Percentiles rank a stretch among this genome's conserved stretches.
Conservation (phyloP, 805 yeast genomes). For the Kodamaea leandrae region DNA sequence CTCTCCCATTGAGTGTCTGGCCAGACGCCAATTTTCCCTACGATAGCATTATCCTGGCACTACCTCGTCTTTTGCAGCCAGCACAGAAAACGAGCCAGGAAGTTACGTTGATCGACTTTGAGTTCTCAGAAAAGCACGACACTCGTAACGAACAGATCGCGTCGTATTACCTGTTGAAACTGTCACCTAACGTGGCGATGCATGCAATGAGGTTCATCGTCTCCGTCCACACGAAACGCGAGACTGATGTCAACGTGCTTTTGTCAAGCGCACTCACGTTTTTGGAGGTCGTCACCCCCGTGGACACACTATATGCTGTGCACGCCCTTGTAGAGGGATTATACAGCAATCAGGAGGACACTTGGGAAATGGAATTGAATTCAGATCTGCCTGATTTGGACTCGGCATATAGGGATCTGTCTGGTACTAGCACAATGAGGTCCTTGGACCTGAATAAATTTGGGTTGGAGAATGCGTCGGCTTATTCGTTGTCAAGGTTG, state of each 20-base stretch:
- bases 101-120: constrained; percentile 3
- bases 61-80: constrained; percentile 4
- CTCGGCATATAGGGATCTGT: too few relatives aligned
- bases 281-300: constrained; percentile 1
- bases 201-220: constrained; percentile 2
- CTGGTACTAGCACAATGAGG: too few relatives aligned
- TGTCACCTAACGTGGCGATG: neutral
- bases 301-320: constrained; percentile 1
- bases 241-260: constrained; percentile 1
- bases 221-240: neutral
- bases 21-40: constrained; percentile 1
- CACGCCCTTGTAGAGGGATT: neutral
- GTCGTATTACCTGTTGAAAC: constrained; percentile 2
- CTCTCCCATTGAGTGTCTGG: neutral
- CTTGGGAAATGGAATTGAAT: too few relatives aligned
- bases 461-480: neutral
- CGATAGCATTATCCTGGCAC: constrained; percentile 3
- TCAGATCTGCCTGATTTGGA: too few relatives aligned
- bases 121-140: neutral
- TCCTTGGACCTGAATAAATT: too few relatives aligned
- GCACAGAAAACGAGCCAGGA: neutral
- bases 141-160: constrained; percentile 1
- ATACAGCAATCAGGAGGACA: too few relatives aligned
- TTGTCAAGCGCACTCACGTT: neutral
- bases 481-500: constrained; percentile 3